Conservation (phyloP, 768 basidiomycete genomes). For the Amanita subjunquillea region DNA sequence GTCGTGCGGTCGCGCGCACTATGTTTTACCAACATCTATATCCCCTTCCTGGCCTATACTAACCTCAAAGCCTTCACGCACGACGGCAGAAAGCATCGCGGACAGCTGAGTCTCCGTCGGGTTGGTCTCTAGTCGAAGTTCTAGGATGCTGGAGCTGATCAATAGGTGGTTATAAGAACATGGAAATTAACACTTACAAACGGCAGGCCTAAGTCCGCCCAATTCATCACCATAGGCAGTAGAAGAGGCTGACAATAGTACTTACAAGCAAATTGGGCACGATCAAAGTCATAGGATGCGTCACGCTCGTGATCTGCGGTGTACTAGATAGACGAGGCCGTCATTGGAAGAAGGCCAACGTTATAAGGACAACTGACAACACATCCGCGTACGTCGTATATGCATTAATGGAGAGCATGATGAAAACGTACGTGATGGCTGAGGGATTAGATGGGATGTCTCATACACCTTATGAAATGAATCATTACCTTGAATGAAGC, state of each 20-base stretch:
- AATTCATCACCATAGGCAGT: background rate
- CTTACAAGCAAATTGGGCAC: background rate
- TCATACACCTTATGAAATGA: background rate
- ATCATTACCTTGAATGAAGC: background rate
- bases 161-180: background rate
- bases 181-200: background rate
- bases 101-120: background rate
- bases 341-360: too few species aligned
- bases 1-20: too few species aligned
- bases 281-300: background rate
- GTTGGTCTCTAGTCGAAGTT: background rate
- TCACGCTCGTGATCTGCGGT: background rate
- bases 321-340: too few species aligned
- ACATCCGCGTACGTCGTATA: background rate
- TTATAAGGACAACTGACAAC: background rate
- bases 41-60: too few species aligned
- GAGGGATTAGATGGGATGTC: background rate
- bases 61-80: background rate
- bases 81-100: background rate
- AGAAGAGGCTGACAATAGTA: background rate
- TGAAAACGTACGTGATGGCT: background rate
- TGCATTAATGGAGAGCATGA: background rate
- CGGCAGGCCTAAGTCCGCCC: background rate
- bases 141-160: background rate
- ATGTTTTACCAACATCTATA: too few species aligned